Evolutionary conservation across 2,329 filamentous ascomycete genomes (phyloP), one percentile per base, ranked within the genome.

Genomic region (Periconia macrospinosa): DNA sequence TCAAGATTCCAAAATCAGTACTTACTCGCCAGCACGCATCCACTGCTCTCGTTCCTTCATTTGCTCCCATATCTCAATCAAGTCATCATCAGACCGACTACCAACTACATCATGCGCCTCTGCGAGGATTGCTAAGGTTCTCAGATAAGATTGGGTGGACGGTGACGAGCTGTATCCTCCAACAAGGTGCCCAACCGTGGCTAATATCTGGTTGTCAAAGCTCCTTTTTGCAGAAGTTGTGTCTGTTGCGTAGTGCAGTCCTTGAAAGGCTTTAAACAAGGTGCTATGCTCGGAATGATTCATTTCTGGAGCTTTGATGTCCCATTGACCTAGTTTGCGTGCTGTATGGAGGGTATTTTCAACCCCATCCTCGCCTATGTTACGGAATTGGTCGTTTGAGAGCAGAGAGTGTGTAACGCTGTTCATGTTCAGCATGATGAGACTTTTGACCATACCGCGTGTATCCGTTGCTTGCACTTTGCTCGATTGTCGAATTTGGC

Each of bases 311-410:
- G 87, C 86, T 14, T 90, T 89, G 18, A 97, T 81, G 68, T 97
- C 92, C 94, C 94, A 99, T 65, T 93, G 88, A 61, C 94, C 92
- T 15, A 97, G 79, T 59, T 88, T 89, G 55, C 90, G 84, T 18
- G 92, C 92, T 6, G 90, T 91, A 49, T 86, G 83, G 58, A 96
- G 88, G 49, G 91, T 91, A 56, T 83, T 88, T 45, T 91, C 87
- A 8, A 89, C 78, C 0, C 84, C 85, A 8, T 81, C 75, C 2
- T 83, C 78, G 3, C 82, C 82, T 27, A 78, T 80, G 35, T 85
- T 83, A 10, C 83, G 75, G 19, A 79, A 83, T 52, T 88, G 82
- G 53, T 91, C 86, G 8, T 81, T 83, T 52, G 89, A 85, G 8
- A 92, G 79, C 20, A 97, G 78, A 6, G 89, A 89, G 66, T 92